phyloP scores from a whole-genome alignment of 208 protist genomes.

The Leishmania guyanensis region DNA sequence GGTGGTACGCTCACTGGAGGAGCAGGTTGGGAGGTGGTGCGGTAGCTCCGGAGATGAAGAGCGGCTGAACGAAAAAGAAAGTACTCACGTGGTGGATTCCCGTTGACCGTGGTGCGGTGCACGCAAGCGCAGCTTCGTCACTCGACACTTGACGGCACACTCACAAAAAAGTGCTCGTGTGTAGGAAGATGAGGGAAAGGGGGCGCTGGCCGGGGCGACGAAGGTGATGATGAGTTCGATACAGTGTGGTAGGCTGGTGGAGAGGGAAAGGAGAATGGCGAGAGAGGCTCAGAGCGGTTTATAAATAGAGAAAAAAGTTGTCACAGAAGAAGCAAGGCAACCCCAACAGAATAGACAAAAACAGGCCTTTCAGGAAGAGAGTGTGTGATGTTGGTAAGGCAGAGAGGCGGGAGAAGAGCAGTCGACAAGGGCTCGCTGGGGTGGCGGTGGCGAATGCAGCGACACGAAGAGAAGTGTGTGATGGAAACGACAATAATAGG shows the following conservation, averaged over 20 bases:
- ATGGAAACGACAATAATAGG: not conserved
- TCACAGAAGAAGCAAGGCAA: not conserved
- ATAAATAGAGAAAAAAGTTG: not conserved
- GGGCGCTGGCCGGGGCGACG: not conserved
- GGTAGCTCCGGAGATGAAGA: not conserved
- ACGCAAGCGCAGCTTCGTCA: not conserved
- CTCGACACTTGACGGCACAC: not conserved
- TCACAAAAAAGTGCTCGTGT: not conserved
- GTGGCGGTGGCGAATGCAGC: not conserved
- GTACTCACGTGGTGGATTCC: not conserved
- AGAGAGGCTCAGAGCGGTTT: not conserved
- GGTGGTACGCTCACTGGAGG: not conserved
- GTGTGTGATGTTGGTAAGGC: not conserved
- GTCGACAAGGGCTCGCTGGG: not conserved
- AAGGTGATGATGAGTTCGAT: slow-evolving; percentile 1
- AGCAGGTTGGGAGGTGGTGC: not conserved
- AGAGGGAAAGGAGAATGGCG: not conserved
- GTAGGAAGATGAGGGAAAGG: not conserved
- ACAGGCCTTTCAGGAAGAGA: not conserved
- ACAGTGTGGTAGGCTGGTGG: not conserved
- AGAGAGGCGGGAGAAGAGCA: not conserved
- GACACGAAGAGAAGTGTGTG: not conserved
- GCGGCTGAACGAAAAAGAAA: not conserved
- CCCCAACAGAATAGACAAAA: not conserved
- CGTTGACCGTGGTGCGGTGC: too few relatives aligned